These are phyloP conservation scores for Pyracantha coccinea DNA, from an alignment of 331 rosid species.

Conservation along the genomic window DNA sequence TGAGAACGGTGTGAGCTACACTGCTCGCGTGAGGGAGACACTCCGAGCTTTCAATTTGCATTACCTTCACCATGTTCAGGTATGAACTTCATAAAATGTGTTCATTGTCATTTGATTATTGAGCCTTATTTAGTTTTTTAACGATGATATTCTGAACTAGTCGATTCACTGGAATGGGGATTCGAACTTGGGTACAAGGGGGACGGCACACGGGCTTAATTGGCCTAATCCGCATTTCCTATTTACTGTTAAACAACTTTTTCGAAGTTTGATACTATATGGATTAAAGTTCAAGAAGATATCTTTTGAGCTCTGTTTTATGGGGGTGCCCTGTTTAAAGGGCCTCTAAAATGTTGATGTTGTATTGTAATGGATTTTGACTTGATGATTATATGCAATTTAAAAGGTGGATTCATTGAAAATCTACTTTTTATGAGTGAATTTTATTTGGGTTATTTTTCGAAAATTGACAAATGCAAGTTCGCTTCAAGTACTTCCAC, in stretches of 20 bases:
- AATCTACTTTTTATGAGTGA: not conserved
- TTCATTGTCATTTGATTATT: not conserved
- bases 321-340: not conserved
- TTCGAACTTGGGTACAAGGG: not conserved
- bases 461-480: not conserved
- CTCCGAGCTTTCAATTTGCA: slow-evolving; percentile 17
- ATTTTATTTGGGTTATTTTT: not conserved
- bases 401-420: not conserved
- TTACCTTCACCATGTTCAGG: slow-evolving; percentile 33
- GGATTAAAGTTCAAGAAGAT: not conserved
- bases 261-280: not conserved
- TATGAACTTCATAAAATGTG: not conserved
- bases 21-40: slow-evolving; percentile 18
- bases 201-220: not conserved
- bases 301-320: not conserved
- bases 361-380: not conserved
- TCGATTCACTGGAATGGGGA: not conserved
- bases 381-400: not conserved
- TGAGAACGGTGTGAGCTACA: not conserved
- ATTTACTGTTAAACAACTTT: not conserved
- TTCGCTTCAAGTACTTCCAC: not conserved
- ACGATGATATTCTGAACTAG: not conserved
- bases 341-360: not conserved
- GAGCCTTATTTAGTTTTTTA: no score
- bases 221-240: not conserved